A percentile compares a stretch with the other conserved stretches of the same genome.
Conservation (phyloP, 2,329 filamentous ascomycete genomes). For the Dactylellina cionopaga region DNA sequence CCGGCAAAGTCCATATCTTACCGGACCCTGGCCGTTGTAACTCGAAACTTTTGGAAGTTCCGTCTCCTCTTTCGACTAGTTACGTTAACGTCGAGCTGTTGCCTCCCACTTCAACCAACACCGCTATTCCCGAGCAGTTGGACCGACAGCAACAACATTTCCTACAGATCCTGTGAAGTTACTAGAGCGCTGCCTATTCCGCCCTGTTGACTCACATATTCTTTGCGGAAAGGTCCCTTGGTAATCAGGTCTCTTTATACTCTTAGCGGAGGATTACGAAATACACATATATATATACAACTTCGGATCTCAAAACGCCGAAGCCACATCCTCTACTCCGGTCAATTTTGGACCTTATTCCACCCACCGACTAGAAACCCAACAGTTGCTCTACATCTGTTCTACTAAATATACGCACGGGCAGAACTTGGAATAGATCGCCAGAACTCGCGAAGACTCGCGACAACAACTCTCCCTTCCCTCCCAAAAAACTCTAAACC, state of each 20-base stretch:
- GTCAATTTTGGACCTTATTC: background rate
- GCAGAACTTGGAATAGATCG: slow-evolving; percentile 20
- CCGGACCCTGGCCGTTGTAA: slow-evolving; percentile 34
- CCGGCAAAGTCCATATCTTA: slow-evolving; percentile 31
- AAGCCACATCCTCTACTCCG: background rate
- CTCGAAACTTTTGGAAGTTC: slow-evolving; percentile 46
- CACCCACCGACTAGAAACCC: background rate
- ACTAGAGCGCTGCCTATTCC: slow-evolving; percentile 42
- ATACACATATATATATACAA: slow-evolving; percentile 23
- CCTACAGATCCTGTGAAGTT: slow-evolving; percentile 43
- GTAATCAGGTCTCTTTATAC: slow-evolving; percentile 27
- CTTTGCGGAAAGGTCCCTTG: slow-evolving; percentile 33
- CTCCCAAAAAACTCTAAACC: slow-evolving; percentile 22
- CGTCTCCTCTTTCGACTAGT: slow-evolving; percentile 47
- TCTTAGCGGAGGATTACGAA: slow-evolving; percentile 26
- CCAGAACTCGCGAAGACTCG: slow-evolving; percentile 19
- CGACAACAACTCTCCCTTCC: slow-evolving; percentile 26
- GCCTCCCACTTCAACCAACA: slow-evolving; percentile 52
- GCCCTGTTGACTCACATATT: slow-evolving; percentile 38
- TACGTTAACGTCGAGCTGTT: slow-evolving; percentile 48
- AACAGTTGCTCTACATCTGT: slow-evolving; percentile 2
- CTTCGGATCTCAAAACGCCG: slow-evolving; percentile 32
- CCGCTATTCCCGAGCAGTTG: slow-evolving; percentile 45
- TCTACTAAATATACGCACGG: background rate
- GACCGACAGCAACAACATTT: slow-evolving; percentile 28